These are phyloP conservation scores for Priceomyces carsonii DNA, from an alignment of 805 yeast genomes.

Conservation along the genomic window DNA sequence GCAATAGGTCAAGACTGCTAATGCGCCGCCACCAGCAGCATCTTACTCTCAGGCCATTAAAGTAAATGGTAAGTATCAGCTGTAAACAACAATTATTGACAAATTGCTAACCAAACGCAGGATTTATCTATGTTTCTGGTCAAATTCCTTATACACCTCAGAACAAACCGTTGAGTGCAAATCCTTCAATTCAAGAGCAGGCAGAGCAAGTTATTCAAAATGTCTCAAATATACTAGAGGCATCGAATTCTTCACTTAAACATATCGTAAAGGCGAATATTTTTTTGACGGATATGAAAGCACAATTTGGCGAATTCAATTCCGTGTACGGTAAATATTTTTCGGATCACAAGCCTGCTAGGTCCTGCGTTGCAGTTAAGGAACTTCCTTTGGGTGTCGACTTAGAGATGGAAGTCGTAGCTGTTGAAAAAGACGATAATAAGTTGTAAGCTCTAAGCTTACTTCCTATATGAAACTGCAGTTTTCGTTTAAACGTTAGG, in stretches of 20 bases:
- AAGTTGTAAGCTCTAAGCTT: conserved; percentile 33
- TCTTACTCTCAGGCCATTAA: conserved; percentile 95
- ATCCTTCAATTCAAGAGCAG: conserved; percentile 64
- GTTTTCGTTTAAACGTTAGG: too few relatives aligned
- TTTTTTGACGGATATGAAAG: conserved; percentile 85
- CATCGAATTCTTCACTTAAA: conserved; percentile 80
- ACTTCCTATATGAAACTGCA: too few relatives aligned
- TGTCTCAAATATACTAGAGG: conserved; percentile 71
- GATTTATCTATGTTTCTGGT: conserved; percentile 89
- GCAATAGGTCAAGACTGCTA: conserved; percentile 57
- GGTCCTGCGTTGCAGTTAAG: conserved; percentile 96
- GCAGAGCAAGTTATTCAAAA: conserved; percentile 75
- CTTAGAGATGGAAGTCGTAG: conserved; percentile 91
- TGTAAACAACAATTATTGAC: not conserved
- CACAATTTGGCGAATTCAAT: conserved; percentile 80
- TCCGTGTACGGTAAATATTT: conserved; percentile 80
- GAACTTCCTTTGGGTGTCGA: conserved; percentile 85
- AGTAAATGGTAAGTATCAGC: conserved; percentile 55
- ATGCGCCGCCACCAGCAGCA: conserved; percentile 96
- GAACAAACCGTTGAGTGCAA: conserved; percentile 74
- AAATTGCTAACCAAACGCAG: conserved; percentile 23
- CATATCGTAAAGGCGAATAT: conserved; percentile 86
- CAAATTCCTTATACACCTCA: conserved; percentile 90
- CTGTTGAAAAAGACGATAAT: conserved; percentile 56
- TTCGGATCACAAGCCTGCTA: conserved; percentile 83